These are phyloP conservation scores for Hortiboletus flavorubellus DNA, from an alignment of 768 basidiomycete genomes.

Conservation along the genomic window DNA sequence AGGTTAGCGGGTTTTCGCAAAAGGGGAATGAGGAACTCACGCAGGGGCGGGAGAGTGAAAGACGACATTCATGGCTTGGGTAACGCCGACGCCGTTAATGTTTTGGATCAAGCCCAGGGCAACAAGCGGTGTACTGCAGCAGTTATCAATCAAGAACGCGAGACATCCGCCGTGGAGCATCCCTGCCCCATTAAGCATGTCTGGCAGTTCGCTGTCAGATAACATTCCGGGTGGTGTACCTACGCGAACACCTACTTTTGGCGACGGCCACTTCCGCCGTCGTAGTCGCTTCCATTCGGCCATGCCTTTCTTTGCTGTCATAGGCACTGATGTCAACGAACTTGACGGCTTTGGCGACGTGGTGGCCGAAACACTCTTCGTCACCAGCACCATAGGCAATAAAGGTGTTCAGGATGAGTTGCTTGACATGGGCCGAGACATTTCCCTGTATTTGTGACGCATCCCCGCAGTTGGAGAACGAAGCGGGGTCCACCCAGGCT, in stretches of 20 bases:
- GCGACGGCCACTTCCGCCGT: constrained; percentile 60
- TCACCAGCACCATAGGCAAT: constrained; percentile 69
- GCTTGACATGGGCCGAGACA: constrained; percentile 59
- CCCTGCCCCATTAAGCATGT: constrained; percentile 72
- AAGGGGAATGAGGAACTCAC: constrained; percentile 37
- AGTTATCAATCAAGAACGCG: constrained; percentile 73
- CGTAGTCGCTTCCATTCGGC: constrained; percentile 57
- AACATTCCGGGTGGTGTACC: neutral
- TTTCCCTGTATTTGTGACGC: constrained; percentile 59
- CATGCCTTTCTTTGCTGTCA: constrained; percentile 43
- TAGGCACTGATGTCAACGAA: constrained; percentile 59
- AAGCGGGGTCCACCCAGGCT: constrained; percentile 64
- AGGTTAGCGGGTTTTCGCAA: constrained; percentile 3
- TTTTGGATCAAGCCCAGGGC: constrained; percentile 59
- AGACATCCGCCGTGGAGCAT: constrained; percentile 77
- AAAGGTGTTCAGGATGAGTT: constrained; percentile 64
- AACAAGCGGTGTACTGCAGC: constrained; percentile 65
- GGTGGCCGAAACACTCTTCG: constrained; percentile 57
- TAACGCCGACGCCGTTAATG: constrained; percentile 71
- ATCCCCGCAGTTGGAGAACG: constrained; percentile 57
- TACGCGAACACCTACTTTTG: constrained; percentile 44
- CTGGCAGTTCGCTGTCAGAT: constrained; percentile 31
- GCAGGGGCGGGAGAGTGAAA: constrained; percentile 67
- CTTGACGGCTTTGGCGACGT: constrained; percentile 55
- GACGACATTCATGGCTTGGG: constrained; percentile 63